A percentile compares a stretch with the other conserved stretches of the same genome.
Conservation (phyloP, 768 basidiomycete genomes). For the Termitomyces sp. region DNA sequence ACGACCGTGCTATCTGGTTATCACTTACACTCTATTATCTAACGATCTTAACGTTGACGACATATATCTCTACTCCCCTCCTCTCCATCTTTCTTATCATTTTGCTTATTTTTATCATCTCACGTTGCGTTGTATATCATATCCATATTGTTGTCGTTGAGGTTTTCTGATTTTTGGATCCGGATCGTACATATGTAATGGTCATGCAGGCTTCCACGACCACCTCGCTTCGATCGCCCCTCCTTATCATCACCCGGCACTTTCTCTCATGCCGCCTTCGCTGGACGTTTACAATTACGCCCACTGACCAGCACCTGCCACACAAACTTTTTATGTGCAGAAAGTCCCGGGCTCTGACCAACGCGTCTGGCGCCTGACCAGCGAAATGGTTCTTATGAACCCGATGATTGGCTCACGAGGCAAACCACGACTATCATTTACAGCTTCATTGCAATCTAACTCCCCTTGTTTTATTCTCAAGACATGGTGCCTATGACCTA, state of each 20-base stretch:
- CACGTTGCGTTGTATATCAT: constrained; percentile 7
- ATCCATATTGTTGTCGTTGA: neutral
- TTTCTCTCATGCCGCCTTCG: neutral
- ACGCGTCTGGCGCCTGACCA: neutral
- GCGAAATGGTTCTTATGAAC: neutral
- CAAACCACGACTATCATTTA: neutral
- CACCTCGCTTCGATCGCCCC: neutral
- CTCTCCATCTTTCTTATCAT: constrained; percentile 1
- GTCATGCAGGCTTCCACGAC: neutral
- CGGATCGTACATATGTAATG: neutral
- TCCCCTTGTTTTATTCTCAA: neutral
- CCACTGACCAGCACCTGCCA: neutral
- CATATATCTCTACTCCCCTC: neutral
- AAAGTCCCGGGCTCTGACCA: neutral
- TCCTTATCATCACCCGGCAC: neutral
- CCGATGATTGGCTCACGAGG: neutral
- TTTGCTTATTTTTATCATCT: constrained; percentile 11
- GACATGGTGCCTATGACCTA: neutral
- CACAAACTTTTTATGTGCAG: neutral
- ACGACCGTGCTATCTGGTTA: constrained; percentile 7
- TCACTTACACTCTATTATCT: neutral
- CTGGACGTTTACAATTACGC: neutral
- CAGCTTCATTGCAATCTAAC: neutral
- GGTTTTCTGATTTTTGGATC: neutral
- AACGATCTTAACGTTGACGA: neutral